Evolutionary conservation across 2,329 filamentous ascomycete species (phyloP).

Genomic region (Aspergillus piperis): DNA sequence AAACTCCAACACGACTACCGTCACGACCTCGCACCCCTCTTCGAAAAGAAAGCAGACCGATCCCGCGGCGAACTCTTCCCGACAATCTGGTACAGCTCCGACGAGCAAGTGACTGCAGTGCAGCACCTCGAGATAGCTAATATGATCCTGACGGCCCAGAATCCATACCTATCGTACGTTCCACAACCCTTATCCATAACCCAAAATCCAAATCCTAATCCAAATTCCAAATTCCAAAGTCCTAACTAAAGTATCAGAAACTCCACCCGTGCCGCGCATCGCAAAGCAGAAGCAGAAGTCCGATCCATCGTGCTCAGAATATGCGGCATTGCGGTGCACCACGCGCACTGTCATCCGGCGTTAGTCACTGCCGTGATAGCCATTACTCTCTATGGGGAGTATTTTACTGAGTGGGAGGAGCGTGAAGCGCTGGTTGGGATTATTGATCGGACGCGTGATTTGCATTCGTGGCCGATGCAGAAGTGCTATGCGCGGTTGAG

Average conservation of each 20-base stretch:
- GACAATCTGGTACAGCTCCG: slow-evolving; percentile 24
- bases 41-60: slow-evolving; percentile 18
- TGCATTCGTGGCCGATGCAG: slow-evolving; percentile 48
- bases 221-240: no score
- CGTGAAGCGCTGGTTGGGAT: slow-evolving; percentile 21
- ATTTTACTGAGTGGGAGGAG: slow-evolving; percentile 21
- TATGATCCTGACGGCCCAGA: slow-evolving; percentile 26
- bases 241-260: neutral
- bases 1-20: neutral
- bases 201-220: no score
- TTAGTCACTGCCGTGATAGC: slow-evolving; percentile 26
- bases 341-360: slow-evolving; percentile 19
- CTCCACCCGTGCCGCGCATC: slow-evolving; percentile 17
- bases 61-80: slow-evolving; percentile 25
- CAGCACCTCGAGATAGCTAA: slow-evolving; percentile 25
- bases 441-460: slow-evolving; percentile 18
- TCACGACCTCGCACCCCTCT: slow-evolving; percentile 12
- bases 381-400: slow-evolving; percentile 22
- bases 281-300: slow-evolving; percentile 22
- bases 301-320: slow-evolving; percentile 22
- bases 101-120: slow-evolving; percentile 24
- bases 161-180: slow-evolving; percentile 19
- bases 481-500: slow-evolving; percentile 36
- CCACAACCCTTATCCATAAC: no score
- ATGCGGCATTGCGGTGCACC: slow-evolving; percentile 23